Conservation (phyloP, 169 alveolate genomes). For the Babesia bigemina region DNA sequence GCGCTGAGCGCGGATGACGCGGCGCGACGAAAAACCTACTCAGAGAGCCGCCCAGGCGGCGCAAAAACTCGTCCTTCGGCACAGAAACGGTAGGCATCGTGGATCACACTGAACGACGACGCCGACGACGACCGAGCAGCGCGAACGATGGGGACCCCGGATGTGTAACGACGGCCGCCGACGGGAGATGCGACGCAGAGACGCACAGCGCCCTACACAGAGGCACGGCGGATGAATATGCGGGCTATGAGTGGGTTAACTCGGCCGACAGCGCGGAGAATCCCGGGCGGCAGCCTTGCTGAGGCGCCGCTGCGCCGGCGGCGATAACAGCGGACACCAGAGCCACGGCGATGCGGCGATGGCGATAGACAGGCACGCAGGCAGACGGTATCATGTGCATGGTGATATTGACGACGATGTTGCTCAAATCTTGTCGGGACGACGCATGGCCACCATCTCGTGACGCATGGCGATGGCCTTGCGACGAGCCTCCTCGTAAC, state of each 20-base stretch:
- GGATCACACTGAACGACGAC: background rate
- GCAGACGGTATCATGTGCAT: no score
- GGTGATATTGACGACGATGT: no score
- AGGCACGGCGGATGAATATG: background rate
- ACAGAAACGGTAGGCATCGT: slow-evolving; percentile 65
- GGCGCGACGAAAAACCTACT: slow-evolving; percentile 3
- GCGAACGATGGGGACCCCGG: slow-evolving; percentile 5
- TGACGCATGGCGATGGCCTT: slow-evolving; percentile 66
- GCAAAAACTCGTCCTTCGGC: slow-evolving; percentile 44
- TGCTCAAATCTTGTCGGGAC: slow-evolving; percentile 35
- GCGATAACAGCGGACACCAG: no score
- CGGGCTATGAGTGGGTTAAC: background rate
- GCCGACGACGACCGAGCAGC: no score
- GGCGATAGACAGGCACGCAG: no score
- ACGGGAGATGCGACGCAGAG: background rate
- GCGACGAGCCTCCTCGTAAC: slow-evolving; percentile 70
- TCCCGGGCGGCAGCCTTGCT: no score
- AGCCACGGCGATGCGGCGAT: no score
- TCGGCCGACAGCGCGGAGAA: no score
- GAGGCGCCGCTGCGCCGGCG: no score
- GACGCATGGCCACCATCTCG: slow-evolving; percentile 67
- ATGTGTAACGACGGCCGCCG: background rate
- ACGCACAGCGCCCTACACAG: background rate
- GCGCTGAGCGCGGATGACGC: slow-evolving; percentile 65
- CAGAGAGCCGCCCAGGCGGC: slow-evolving; percentile 52